Evolutionary conservation across 495 filamentous ascomycete genomes (phyloP).

Genomic region (Neurospora cerealis): DNA sequence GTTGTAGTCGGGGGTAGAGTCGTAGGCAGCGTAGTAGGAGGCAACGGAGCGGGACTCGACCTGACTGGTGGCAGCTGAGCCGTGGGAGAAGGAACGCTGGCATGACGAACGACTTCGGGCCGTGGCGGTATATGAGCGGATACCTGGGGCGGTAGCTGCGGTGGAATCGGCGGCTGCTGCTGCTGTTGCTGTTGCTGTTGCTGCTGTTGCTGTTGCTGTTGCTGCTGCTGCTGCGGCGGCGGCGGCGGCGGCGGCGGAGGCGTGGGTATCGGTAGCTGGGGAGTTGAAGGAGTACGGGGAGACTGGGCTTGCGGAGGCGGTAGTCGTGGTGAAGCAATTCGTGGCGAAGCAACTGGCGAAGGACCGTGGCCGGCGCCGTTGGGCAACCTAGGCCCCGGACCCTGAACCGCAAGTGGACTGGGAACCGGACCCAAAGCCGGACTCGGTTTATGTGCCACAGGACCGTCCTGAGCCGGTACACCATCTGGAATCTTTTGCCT

Average conservation of each 20-base stretch:
- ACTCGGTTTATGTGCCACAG: neutral
- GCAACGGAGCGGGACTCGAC: constrained; percentile 1
- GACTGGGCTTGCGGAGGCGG: neutral
- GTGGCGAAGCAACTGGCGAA: constrained; percentile 2
- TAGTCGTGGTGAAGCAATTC: neutral
- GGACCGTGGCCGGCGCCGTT: constrained; percentile 6
- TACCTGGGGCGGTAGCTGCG: neutral
- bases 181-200: neutral
- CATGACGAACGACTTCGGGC: neutral
- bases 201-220: neutral
- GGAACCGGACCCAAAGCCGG: neutral
- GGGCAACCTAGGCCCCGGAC: neutral
- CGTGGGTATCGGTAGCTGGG: constrained; percentile 5
- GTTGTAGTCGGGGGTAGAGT: neutral
- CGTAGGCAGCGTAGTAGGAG: neutral
- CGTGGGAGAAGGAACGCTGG: neutral
- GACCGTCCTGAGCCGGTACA: neutral
- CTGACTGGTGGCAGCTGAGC: neutral
- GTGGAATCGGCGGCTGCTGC: neutral
- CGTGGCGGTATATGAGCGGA: neutral
- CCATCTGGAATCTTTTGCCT: constrained; percentile 1
- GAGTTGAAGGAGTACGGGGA: neutral
- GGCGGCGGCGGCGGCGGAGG: constrained; percentile 1
- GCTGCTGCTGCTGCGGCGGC: neutral
- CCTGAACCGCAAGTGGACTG: neutral